A percentile compares a stretch with the other conserved stretches of the same genome.
Evolutionary conservation across 495 filamentous ascomycete genomes (phyloP).

Genomic region (Cetradonia linearis): DNA sequence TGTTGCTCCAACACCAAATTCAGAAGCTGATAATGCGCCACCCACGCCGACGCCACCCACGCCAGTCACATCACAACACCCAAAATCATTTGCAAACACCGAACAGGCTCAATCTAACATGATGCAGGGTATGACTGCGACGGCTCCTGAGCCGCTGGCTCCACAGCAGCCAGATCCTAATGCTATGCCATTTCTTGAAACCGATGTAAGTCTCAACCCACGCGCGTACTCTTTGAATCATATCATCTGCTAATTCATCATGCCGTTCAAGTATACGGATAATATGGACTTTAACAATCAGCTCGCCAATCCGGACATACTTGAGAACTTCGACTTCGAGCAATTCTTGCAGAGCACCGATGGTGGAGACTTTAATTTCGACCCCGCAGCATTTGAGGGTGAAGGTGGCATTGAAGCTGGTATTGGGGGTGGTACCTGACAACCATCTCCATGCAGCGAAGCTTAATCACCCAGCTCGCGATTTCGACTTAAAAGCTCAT

Average conservation of each 20-base stretch:
- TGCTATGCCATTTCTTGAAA: conserved; percentile 20
- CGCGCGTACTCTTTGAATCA: no score
- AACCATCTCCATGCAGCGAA: background rate
- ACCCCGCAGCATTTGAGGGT: conserved; percentile 41
- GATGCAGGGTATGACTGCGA: conserved; percentile 32
- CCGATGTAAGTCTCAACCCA: conserved; percentile 32
- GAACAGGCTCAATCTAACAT: conserved; percentile 41
- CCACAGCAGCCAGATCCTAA: conserved; percentile 39
- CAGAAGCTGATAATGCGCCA: conserved; percentile 58
- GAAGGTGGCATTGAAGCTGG: conserved; percentile 44
- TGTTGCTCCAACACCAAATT: conserved; percentile 62
- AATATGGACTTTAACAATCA: conserved; percentile 46
- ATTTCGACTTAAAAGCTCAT: conserved; percentile 10
- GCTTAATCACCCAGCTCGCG: background rate
- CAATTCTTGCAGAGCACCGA: conserved; percentile 66
- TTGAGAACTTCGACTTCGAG: conserved; percentile 93
- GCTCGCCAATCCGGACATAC: conserved; percentile 54
- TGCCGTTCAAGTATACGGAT: conserved; percentile 27
- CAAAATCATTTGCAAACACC: conserved; percentile 48
- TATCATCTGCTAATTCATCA: conserved; percentile 8
- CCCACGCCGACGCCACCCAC: conserved; percentile 74
- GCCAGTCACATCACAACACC: conserved; percentile 75
- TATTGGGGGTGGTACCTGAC: conserved; percentile 32
- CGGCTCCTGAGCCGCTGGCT: conserved; percentile 35
- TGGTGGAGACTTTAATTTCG: conserved; percentile 40